phyloP scores from a whole-genome alignment of 2,329 filamentous ascomycete species.

The Neonectria neomacrospora region DNA sequence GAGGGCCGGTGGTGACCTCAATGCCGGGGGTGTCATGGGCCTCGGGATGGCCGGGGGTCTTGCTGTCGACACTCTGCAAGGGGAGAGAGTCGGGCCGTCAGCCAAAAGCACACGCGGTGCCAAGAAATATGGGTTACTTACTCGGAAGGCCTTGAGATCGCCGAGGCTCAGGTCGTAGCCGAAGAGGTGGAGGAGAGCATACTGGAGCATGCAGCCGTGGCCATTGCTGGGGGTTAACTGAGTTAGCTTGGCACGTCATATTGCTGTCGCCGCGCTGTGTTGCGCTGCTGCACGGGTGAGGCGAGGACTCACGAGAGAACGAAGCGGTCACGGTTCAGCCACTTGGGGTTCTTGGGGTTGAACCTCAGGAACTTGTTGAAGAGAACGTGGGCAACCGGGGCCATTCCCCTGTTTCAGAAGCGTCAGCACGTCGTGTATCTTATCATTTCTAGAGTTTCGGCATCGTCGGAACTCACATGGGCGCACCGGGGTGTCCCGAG shows the following conservation, averaged over 20 bases:
- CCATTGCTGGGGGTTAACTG: conserved; percentile 75
- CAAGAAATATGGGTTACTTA: conserved; percentile 61
- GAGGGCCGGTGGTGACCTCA: conserved; percentile 97
- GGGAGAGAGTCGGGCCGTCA: conserved; percentile 26
- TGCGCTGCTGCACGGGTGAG: neutral
- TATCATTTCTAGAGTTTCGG: conserved; percentile 2
- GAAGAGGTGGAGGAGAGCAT: conserved; percentile 96
- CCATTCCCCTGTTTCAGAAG: conserved; percentile 72
- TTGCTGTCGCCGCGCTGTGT: neutral
- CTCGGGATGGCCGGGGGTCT: conserved; percentile 96
- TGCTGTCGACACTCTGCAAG: conserved; percentile 67
- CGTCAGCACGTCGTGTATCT: conserved; percentile 47
- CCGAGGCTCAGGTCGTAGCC: conserved; percentile 89
- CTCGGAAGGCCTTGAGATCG: conserved; percentile 95
- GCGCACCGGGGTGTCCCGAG: conserved; percentile 98
- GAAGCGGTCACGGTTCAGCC: conserved; percentile 97
- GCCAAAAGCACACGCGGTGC: neutral
- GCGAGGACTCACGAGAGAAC: conserved; percentile 88
- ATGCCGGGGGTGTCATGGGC: conserved; percentile 95
- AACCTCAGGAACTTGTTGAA: conserved; percentile 99
- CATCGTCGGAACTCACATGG: conserved; percentile 73
- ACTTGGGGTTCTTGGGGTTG: conserved; percentile 99
- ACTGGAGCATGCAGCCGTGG: conserved; percentile 99
- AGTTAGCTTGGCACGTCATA: conserved; percentile 29
- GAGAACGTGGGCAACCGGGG: conserved; percentile 93